phyloP scores from a whole-genome alignment of 306 rosid species.

The Quercus variabilis region DNA sequence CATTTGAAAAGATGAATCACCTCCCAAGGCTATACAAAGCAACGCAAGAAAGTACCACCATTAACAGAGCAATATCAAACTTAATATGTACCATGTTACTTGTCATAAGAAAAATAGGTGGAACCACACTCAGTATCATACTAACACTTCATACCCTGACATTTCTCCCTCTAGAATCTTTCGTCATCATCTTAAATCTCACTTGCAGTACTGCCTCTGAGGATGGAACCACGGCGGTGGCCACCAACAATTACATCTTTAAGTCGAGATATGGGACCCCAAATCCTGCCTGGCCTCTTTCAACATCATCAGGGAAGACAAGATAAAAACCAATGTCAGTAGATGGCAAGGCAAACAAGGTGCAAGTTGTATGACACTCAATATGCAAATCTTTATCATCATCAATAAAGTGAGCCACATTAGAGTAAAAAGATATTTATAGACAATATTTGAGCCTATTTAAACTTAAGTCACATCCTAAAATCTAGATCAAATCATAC shows the following conservation, averaged over 20 bases:
- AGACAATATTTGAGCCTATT: not conserved
- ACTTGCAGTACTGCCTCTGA: slow-evolving; percentile 52
- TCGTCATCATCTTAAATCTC: slow-evolving; percentile 68
- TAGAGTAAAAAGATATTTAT: not conserved
- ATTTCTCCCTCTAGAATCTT: slow-evolving; percentile 25
- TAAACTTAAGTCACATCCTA: not conserved
- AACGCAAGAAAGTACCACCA: not conserved
- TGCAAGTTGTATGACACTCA: not conserved
- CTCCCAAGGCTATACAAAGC: slow-evolving; percentile 34
- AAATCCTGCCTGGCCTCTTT: slow-evolving; percentile 61
- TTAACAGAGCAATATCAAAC: not conserved
- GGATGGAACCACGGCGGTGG: slow-evolving; percentile 61
- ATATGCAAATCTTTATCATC: not conserved
- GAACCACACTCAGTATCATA: slow-evolving; percentile 30
- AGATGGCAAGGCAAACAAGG: not conserved
- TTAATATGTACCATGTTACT: slow-evolving; percentile 14
- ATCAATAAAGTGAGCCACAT: not conserved
- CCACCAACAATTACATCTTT: slow-evolving; percentile 81
- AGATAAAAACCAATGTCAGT: slow-evolving; percentile 6
- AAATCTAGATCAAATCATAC: not conserved
- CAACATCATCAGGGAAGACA: not conserved
- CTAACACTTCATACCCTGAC: slow-evolving; percentile 18
- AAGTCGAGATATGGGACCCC: slow-evolving; percentile 72
- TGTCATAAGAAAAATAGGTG: slow-evolving; percentile 30
- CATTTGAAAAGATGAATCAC: slow-evolving; percentile 7